Base-by-base conservation (phyloP, 768 basidiomycete species). In the Kondoa subrosea region DNA sequence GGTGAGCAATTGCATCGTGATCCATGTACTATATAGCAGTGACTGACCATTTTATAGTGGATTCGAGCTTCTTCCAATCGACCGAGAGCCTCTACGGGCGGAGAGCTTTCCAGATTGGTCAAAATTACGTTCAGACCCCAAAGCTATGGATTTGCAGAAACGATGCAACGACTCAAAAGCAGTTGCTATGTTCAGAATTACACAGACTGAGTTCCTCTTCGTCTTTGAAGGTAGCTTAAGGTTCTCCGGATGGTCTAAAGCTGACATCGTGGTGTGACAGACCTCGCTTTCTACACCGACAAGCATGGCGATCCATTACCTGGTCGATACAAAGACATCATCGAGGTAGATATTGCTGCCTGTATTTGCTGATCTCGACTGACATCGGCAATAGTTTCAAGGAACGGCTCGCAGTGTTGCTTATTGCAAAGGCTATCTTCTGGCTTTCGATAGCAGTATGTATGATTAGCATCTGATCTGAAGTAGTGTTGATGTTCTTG, bases 11-110 rank as follows among this genome's bases (percentile, higher is more conserved):
- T 14, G 21, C 26, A n/a, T 26, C 56, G 25, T 2, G 34, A 72
- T 89, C 87, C 76, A 87, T 89, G 77, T 87, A 87, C 77, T 89
- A 87, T 75, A 86, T 87, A 1, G 91, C 89, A 1, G 89, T 96
- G 69, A 91, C 92, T 0, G 85, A 86, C 17, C 25, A 73, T 57
- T 76, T 75, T 56, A 65, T 75, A 70, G 67, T 27, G 61, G 61
- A 21, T 63, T 63, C 30, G 65, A 56, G 32, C 50, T 50, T 8
- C 15, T 63, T 3, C 29, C 61, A 8, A 63, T 97, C 88, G 90
- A 96, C 72, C 82, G 95, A 26, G 89, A 92, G 88, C 92, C 79
- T 59, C 87, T 77, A 21, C n/a, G 65, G 76, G 34, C 15, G 14
- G 15, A 26, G 4, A 21, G 4, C 29, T 66, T 65, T 60, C 70